These are phyloP conservation scores for Oenanthe javanica DNA, from an alignment of 140 eudicot species.

Conservation along the genomic window DNA sequence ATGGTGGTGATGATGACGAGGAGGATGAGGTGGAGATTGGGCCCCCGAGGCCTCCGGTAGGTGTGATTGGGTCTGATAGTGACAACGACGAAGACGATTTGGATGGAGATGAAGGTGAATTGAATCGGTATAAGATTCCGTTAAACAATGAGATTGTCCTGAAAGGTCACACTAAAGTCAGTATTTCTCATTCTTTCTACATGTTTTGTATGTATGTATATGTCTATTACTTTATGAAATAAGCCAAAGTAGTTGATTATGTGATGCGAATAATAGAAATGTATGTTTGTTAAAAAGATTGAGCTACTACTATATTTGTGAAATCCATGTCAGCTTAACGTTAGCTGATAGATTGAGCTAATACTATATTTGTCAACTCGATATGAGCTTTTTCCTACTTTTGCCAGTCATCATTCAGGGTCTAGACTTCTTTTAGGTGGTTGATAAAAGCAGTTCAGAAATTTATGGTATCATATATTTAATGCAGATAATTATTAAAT, in stretches of 20 bases:
- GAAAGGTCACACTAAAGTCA: conserved; percentile 92
- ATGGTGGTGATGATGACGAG: not conserved
- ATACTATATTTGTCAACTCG: not conserved
- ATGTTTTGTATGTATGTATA: not conserved
- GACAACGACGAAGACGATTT: conserved; percentile 20
- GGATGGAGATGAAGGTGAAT: conserved; percentile 36
- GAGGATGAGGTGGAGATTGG: conserved; percentile 33
- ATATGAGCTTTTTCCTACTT: conserved; percentile 76
- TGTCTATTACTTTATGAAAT: not conserved
- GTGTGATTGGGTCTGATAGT: conserved; percentile 28
- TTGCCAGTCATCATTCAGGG: conserved; percentile 84
- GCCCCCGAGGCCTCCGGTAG: conserved; percentile 54
- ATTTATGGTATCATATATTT: too few species aligned
- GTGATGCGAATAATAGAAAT: not conserved
- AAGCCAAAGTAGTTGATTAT: not conserved
- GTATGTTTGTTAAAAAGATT: not conserved
- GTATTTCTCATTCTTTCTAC: not conserved
- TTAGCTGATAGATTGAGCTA: not conserved
- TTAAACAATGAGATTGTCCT: conserved; percentile 83
- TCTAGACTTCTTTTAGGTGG: conserved; percentile 91
- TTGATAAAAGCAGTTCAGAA: conserved; percentile 12
- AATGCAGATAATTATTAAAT: too few species aligned
- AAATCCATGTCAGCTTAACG: too few species aligned
- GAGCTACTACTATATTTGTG: too few species aligned
- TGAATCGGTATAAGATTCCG: conserved; percentile 46